Evolutionary conservation across 2,329 filamentous ascomycete genomes (phyloP).

Genomic region (Drechslera avenae): DNA sequence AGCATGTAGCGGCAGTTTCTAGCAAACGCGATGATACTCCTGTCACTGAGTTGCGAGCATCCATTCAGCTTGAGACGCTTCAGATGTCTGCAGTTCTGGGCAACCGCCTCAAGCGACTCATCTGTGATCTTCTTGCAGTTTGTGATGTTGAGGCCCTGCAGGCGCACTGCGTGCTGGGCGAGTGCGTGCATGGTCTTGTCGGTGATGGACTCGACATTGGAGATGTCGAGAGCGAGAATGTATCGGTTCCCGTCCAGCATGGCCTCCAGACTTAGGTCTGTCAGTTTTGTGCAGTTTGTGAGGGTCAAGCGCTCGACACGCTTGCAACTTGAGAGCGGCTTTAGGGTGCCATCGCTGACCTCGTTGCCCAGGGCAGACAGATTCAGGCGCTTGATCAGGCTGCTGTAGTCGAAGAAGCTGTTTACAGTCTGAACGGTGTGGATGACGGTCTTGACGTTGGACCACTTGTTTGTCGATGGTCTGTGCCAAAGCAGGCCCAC

Average conservation of each 20-base stretch:
- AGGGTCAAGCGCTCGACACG: slow-evolving; percentile 90
- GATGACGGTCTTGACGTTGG: slow-evolving; percentile 80
- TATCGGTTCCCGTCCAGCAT: slow-evolving; percentile 80
- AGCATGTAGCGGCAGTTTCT: slow-evolving; percentile 88
- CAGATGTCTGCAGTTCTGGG: slow-evolving; percentile 80
- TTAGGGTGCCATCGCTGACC: slow-evolving; percentile 87
- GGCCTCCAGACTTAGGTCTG: slow-evolving; percentile 79
- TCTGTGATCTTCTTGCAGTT: slow-evolving; percentile 84
- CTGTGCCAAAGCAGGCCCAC: slow-evolving; percentile 95
- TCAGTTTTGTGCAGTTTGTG: slow-evolving; percentile 84
- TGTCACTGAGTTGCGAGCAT: slow-evolving; percentile 82
- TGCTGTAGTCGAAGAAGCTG: slow-evolving; percentile 87
- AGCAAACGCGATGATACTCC: slow-evolving; percentile 83
- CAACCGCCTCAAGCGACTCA: slow-evolving; percentile 79
- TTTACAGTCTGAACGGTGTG: slow-evolving; percentile 71
- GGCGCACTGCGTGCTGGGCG: slow-evolving; percentile 77
- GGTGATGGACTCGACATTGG: slow-evolving; percentile 78
- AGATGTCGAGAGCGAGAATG: slow-evolving; percentile 88
- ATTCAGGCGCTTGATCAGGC: slow-evolving; percentile 91
- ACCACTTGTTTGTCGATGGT: slow-evolving; percentile 86
- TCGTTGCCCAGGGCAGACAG: slow-evolving; percentile 76
- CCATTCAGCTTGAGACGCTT: slow-evolving; percentile 97
- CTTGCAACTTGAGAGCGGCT: slow-evolving; percentile 82
- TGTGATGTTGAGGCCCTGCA: slow-evolving; percentile 93
- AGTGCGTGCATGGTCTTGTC: slow-evolving; percentile 79